phyloP scores from a whole-genome alignment of 2,329 filamentous ascomycete species.

The Ascochyta clinopodiicola region DNA sequence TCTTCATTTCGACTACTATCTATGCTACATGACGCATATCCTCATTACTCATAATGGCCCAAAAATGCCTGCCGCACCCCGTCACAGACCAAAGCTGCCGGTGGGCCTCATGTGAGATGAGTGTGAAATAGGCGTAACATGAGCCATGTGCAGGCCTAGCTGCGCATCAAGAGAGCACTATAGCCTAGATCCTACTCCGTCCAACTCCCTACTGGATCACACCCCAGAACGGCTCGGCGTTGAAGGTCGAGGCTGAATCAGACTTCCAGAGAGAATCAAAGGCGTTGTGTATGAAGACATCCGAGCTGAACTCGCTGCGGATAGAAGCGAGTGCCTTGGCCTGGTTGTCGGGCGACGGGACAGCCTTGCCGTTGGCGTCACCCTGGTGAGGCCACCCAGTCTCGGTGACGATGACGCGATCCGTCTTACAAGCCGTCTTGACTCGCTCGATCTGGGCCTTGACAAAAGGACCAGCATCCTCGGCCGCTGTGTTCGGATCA shows the following conservation, averaged over 20 bases:
- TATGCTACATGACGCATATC: slow-evolving; percentile 42
- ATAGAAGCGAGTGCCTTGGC: slow-evolving; percentile 69
- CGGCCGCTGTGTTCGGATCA: slow-evolving; percentile 66
- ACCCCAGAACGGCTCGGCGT: slow-evolving; percentile 81
- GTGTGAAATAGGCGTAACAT: slow-evolving; percentile 9
- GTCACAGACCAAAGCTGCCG: slow-evolving; percentile 23
- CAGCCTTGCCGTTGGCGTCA: slow-evolving; percentile 67
- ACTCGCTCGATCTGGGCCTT: slow-evolving; percentile 60
- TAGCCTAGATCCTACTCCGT: not conserved
- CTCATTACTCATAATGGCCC: slow-evolving; percentile 28
- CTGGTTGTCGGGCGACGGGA: slow-evolving; percentile 74
- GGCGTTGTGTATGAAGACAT: slow-evolving; percentile 77
- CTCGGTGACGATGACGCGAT: slow-evolving; percentile 78
- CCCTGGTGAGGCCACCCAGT: slow-evolving; percentile 83
- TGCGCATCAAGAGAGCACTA: slow-evolving; percentile 12
- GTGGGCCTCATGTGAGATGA: slow-evolving; percentile 20
- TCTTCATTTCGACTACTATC: slow-evolving; percentile 22
- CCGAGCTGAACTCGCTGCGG: slow-evolving; percentile 62
- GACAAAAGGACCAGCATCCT: slow-evolving; percentile 72
- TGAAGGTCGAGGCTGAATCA: slow-evolving; percentile 66
- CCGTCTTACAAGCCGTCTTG: slow-evolving; percentile 56
- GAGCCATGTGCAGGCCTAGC: slow-evolving; percentile 17
- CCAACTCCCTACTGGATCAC: slow-evolving; percentile 24
- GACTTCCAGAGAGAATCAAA: slow-evolving; percentile 84
- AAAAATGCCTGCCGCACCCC: slow-evolving; percentile 32